phyloP scores from a whole-genome alignment of 2,329 filamentous ascomycete genomes.

The Fusarium sp. region DNA sequence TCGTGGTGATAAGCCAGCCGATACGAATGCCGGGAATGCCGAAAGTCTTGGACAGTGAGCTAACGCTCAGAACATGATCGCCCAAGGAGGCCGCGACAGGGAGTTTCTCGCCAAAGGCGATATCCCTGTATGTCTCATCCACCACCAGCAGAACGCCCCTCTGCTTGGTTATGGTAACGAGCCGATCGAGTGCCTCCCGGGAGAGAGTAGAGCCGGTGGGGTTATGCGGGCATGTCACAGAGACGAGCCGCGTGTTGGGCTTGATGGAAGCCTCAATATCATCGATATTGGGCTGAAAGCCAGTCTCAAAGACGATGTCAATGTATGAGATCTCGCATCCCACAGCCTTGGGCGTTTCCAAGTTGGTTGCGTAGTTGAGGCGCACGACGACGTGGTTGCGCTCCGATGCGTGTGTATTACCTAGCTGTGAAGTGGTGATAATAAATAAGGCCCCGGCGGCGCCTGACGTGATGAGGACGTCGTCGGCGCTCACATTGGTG shows the following conservation, averaged over 20 bases:
- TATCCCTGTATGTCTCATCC: background rate
- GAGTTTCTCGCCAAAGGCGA: background rate
- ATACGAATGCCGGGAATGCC: background rate
- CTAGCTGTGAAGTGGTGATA: slow-evolving; percentile 1
- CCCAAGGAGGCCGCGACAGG: background rate
- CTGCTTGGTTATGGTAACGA: background rate
- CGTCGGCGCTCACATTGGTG: background rate
- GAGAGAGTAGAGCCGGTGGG: background rate
- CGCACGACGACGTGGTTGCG: background rate
- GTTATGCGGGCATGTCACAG: background rate
- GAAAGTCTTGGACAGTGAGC: background rate
- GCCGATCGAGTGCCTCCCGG: background rate
- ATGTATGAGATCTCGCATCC: background rate
- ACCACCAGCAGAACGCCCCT: background rate
- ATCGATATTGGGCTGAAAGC: background rate
- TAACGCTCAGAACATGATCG: background rate
- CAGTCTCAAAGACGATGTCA: background rate
- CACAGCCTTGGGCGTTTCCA: background rate
- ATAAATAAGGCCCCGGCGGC: background rate
- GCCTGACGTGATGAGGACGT: background rate
- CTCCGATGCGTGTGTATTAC: background rate
- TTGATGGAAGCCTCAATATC: background rate
- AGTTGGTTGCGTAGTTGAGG: background rate
- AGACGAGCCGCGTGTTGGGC: background rate
- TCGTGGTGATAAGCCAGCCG: background rate